Evolutionary conservation across 2,329 filamentous ascomycete species (phyloP), one percentile per base, ranked within the genome.

Genomic region (Bisporella sp.): DNA sequence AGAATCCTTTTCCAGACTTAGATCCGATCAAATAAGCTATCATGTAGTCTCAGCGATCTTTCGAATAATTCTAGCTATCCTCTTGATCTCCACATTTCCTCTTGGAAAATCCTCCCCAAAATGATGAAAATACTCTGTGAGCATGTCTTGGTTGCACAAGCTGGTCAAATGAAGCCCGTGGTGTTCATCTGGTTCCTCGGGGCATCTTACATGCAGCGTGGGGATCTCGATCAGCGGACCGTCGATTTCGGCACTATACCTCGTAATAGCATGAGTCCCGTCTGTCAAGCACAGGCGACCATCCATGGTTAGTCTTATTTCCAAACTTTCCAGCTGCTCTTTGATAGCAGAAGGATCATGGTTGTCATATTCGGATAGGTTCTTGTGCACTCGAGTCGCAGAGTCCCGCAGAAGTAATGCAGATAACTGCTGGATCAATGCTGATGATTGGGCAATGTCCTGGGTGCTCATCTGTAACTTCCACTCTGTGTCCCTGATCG

Each of bases 31-130:
- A 21, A 21, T 21, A 21, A 21, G 3, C 21, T 21, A 2, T 21
- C 21, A 21, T 21, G 21, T 21, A 21, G 35, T 13, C 9, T 53
- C 51, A 46, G 51, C 51, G 5, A 44, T 50, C 12, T 31, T 31
- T 44, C 51, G 46, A 41, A 53, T 50, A 1, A 50, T 29, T 37
- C 43, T 32, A 8, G 51, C 51, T 32, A 53, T 50, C 7, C 42
- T 50, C 30, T 41, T 53, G 44, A 53, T 49, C 31, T 57, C 59
- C 33, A 44, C 28, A 29, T 48, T 35, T 5, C 53, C 53, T 31
- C 53, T 44, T 13, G 53, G 53, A 32, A 54, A 55, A 41, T 55
- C 53, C 33, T 55, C 51, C 8, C 41, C 48, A 31, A 54, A 41
- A 9, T 21, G 11, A 49, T 55, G 53, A 46, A 41, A 46, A 12